A percentile compares a stretch with the other conserved stretches of the same genome.
Evolutionary conservation across 2,329 filamentous ascomycete species (phyloP).

Genomic region (Calonectria hongkongensis): DNA sequence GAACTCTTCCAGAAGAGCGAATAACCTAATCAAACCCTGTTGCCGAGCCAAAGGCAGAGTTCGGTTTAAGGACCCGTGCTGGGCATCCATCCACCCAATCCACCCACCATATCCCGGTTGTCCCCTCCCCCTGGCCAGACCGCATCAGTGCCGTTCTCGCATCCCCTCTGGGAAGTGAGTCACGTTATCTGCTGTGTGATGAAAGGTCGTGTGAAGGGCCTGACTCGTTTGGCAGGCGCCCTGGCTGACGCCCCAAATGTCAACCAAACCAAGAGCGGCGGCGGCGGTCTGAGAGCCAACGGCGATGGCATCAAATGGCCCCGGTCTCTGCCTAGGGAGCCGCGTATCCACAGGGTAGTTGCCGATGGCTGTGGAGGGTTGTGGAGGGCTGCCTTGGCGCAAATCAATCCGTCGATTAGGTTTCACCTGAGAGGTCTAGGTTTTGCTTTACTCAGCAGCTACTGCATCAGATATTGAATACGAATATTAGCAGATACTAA

Average conservation of each 20-base stretch:
- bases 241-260: slow-evolving; percentile 16
- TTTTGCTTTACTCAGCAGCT: slow-evolving; percentile 24
- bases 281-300: slow-evolving; percentile 10
- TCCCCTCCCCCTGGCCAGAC: slow-evolving; percentile 26
- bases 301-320: slow-evolving; percentile 20
- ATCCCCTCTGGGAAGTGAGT: slow-evolving; percentile 37
- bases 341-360: slow-evolving; percentile 26
- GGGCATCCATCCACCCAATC: slow-evolving; percentile 45
- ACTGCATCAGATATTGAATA: slow-evolving; percentile 27
- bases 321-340: slow-evolving; percentile 17
- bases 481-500: slow-evolving; percentile 5
- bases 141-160: slow-evolving; percentile 14
- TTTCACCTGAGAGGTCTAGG: slow-evolving; percentile 9
- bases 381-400: neutral
- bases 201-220: slow-evolving; percentile 2
- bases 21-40: slow-evolving; percentile 53
- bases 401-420: slow-evolving; percentile 27
- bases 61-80: slow-evolving; percentile 43
- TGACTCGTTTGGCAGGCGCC: slow-evolving; percentile 36
- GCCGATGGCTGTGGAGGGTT: slow-evolving; percentile 19
- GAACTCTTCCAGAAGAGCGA: slow-evolving; percentile 47
- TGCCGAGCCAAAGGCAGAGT: slow-evolving; percentile 51
- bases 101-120: slow-evolving; percentile 36
- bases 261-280: neutral
- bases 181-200: slow-evolving; percentile 32